phyloP scores from a whole-genome alignment of 345 rosid genomes.

The Adansonia digitata region DNA sequence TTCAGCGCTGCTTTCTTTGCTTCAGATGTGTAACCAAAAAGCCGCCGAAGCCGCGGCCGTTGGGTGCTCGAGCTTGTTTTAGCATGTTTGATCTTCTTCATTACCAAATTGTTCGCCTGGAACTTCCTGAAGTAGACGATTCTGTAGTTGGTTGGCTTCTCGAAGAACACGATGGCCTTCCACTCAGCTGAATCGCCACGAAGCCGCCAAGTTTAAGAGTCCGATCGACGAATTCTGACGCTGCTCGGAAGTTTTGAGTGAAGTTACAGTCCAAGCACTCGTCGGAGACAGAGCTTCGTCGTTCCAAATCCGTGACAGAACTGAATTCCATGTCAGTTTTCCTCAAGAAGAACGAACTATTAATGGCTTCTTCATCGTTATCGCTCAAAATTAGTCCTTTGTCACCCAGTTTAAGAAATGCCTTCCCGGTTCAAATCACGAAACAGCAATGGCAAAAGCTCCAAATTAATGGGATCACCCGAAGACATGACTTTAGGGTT shows the following conservation, averaged over 20 bases:
- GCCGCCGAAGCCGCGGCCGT: slow-evolving; percentile 41
- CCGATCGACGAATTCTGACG: slow-evolving; percentile 46
- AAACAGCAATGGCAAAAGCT: slow-evolving; percentile 35
- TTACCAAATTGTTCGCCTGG: slow-evolving; percentile 31
- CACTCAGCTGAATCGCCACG: slow-evolving; percentile 29
- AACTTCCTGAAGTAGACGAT: slow-evolving; percentile 42
- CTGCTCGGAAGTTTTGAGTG: slow-evolving; percentile 26
- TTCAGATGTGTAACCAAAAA: slow-evolving; percentile 26
- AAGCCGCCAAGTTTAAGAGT: slow-evolving; percentile 59
- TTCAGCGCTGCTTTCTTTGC: slow-evolving; percentile 49
- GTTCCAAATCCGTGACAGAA: slow-evolving; percentile 36
- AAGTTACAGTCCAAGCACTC: slow-evolving; percentile 45
- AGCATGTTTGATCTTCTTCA: slow-evolving; percentile 40
- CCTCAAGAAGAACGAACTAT: slow-evolving; percentile 22
- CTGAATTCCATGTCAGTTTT: slow-evolving; percentile 32
- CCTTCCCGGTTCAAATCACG: slow-evolving; percentile 56
- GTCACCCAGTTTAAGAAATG: slow-evolving; percentile 31
- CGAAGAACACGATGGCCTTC: slow-evolving; percentile 25
- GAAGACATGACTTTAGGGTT: slow-evolving; percentile 15
- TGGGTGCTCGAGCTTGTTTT: slow-evolving; percentile 5
- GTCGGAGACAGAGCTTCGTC: slow-evolving; percentile 28
- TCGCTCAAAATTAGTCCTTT: slow-evolving; percentile 36
- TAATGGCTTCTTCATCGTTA: slow-evolving; percentile 25
- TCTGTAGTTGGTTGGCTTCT: slow-evolving; percentile 41
- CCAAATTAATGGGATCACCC: slow-evolving; percentile 1